Percentiles rank a stretch among this genome's conserved stretches.
These are phyloP conservation scores for Fennellomyces sp. DNA, from an alignment of 371 early-diverging fungal species.

Conservation along the genomic window DNA sequence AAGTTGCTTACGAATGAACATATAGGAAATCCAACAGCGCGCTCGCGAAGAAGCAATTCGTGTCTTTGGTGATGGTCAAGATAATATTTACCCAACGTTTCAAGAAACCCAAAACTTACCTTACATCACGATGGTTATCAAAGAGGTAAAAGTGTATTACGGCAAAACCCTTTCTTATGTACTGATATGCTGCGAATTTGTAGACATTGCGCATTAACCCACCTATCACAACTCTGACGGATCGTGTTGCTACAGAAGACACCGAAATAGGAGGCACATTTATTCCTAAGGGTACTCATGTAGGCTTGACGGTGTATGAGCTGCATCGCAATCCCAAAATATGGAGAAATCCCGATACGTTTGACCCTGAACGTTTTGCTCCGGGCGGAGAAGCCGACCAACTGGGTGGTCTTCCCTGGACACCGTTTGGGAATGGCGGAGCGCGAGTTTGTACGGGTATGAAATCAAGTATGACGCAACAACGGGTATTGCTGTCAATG, in stretches of 20 bases:
- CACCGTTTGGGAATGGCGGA: no score
- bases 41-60: constrained; percentile 45
- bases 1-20: not conserved
- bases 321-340: constrained; percentile 28
- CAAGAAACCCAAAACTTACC: constrained; percentile 40
- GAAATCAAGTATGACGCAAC: constrained; percentile 4
- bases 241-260: constrained; percentile 34
- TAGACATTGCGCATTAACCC: constrained; percentile 16
- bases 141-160: constrained; percentile 9
- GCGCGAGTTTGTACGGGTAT: not conserved
- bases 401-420: not conserved
- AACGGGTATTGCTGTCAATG: constrained; percentile 9
- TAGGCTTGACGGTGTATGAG: constrained; percentile 40
- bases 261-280: constrained; percentile 35
- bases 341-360: constrained; percentile 11
- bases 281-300: constrained; percentile 45
- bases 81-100: constrained; percentile 36
- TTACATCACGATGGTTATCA: constrained; percentile 42
- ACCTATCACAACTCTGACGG: constrained; percentile 5
- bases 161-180: not conserved
- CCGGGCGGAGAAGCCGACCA: constrained; percentile 19
- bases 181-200: not conserved
- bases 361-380: constrained; percentile 21
- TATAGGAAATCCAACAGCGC: constrained; percentile 33
- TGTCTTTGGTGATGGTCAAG: constrained; percentile 43